Conservation (phyloP, 2,329 filamentous ascomycete species). For the Fusarium sp. region DNA sequence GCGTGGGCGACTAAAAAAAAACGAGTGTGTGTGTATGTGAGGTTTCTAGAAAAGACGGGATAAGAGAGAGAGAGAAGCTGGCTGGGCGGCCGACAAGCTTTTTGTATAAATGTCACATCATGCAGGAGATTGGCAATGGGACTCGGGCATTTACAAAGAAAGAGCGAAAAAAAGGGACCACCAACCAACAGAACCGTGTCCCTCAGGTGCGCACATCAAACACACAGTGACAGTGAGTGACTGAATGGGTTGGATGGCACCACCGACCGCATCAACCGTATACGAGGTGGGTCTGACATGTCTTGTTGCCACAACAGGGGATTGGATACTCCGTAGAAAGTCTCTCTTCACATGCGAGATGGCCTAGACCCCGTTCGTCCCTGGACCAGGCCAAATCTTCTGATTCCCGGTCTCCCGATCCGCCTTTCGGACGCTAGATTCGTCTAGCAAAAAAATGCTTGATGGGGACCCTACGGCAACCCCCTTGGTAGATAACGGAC, state of each 20-base stretch:
- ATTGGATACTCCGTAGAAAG: not conserved
- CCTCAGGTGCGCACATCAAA: not conserved
- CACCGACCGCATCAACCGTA: conserved; percentile 3
- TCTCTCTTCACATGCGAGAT: not conserved
- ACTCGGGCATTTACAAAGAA: not conserved
- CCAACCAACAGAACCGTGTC: not conserved
- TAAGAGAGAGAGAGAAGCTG: not conserved
- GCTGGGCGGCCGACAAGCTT: not conserved
- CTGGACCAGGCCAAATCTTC: not conserved
- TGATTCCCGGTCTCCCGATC: not conserved
- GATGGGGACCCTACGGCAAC: not conserved
- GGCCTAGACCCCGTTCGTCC: not conserved
- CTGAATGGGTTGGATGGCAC: not conserved
- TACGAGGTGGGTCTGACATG: conserved; percentile 4
- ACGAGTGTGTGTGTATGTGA: not conserved
- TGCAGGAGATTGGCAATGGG: not conserved
- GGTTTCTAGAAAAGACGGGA: not conserved
- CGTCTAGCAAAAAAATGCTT: conserved; percentile 5
- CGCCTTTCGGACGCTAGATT: not conserved
- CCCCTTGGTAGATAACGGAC: not conserved
- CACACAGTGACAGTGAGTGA: not conserved
- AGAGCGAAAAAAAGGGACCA: not conserved
- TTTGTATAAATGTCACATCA: conserved; percentile 5
- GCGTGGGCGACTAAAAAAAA: not conserved
- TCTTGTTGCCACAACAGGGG: not conserved